Evolutionary conservation across 176 grass and related monocot genomes (phyloP).

Genomic region (Hyparrhenia diplandra): DNA sequence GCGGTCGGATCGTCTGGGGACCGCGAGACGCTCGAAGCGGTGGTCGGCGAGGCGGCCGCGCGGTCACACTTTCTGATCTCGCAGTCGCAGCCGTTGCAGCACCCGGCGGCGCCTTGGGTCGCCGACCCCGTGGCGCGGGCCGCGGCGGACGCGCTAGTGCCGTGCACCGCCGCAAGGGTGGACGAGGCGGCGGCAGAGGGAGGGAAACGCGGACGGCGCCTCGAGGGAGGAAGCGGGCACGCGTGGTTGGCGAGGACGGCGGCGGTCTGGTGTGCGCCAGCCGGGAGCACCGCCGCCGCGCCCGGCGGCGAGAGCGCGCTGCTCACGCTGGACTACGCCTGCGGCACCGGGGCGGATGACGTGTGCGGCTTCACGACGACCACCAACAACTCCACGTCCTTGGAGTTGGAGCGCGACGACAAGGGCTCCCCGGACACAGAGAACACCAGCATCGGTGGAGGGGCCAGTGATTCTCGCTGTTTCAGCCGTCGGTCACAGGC

Average conservation of each 20-base stretch:
- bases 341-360: conserved; percentile 35
- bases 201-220: neutral
- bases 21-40: conserved; percentile 72
- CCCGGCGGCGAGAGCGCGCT: conserved; percentile 35
- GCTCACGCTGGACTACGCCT: conserved; percentile 42
- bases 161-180: conserved; percentile 26
- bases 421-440: conserved; percentile 66
- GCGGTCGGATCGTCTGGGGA: neutral
- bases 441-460: conserved; percentile 61
- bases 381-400: conserved; percentile 64
- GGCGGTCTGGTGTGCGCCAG: conserved; percentile 47
- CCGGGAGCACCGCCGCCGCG: conserved; percentile 49
- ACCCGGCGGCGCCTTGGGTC: neutral
- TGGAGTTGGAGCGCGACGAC: conserved; percentile 33
- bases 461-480: conserved; percentile 55
- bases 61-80: conserved; percentile 29
- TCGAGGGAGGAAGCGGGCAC: conserved; percentile 40
- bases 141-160: conserved; percentile 55
- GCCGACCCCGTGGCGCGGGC: neutral
- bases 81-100: neutral
- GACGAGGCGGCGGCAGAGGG: neutral
- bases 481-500: conserved; percentile 64
- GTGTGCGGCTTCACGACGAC: conserved; percentile 46
- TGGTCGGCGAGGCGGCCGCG: conserved; percentile 73
- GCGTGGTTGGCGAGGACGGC: conserved; percentile 38